Evolutionary conservation across 2,329 filamentous ascomycete genomes (phyloP), one percentile per base, ranked within the genome.

Genomic region (Botryotinia globosa): DNA sequence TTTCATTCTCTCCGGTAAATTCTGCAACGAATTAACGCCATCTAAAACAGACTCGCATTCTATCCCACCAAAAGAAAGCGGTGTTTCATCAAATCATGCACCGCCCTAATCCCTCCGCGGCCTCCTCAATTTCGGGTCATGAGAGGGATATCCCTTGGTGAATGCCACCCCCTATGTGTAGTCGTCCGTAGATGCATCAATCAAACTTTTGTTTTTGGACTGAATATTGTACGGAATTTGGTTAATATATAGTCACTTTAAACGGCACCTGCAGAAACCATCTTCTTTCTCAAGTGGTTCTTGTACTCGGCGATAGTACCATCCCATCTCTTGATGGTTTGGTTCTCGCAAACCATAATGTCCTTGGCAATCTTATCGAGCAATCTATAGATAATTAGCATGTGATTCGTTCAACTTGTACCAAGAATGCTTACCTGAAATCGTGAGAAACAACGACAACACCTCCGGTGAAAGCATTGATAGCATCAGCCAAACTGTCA

Each of bases 291-390:
- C 81, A 99, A 89, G 85, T 98, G 90, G 86, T 97, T 93, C 93
- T 99, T 99, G 93, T 99, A 99, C 74, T 94, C 91, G 78, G 91
- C 91, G 81, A 99, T 99, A 76, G 85, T 86, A 79, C 95, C 95
- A 76, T 95, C 91, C 96, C 96, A 99, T 80, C 89, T 85, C 79
- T 88, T 90, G 79, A 98, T 94, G 22, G 94, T 94, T 88, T 94
- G 94, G 90, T 99, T 94, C 86, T 99, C 96, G 85, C 97, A 99
- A 72, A 99, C 96, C 85, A 99, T 90, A 84, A 99, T 99, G 84
- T 99, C 94, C 89, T 99, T 99, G 79, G 96, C 96, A 83, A 99
- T 98, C 88, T 97, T 98, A 89, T 99, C 96, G 77, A 99, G 90
- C 80, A 99, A 87, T 95, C 97, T 79, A 67, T 62, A 48, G 66